These are phyloP conservation scores for Aspergillus texensis DNA, from an alignment of 2,329 filamentous ascomycete species.

Conservation along the genomic window DNA sequence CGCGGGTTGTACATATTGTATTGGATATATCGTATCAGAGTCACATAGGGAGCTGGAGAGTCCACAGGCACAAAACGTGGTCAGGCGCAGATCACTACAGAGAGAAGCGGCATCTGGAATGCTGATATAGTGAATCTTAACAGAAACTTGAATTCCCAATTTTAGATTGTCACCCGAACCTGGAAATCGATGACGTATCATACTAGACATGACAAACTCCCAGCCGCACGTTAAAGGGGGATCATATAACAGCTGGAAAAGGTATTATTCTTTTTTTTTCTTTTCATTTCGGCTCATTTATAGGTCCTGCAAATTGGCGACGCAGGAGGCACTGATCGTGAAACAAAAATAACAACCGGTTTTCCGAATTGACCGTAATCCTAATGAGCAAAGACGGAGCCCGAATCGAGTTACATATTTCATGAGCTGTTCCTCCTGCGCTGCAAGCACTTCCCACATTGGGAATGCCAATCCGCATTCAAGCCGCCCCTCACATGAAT, in stretches of 20 bases:
- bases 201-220: conserved; percentile 39
- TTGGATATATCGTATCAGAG: not conserved
- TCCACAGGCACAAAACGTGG: not conserved
- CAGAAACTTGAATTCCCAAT: conserved; percentile 27
- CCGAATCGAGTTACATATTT: conserved; percentile 45
- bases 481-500: conserved; percentile 40
- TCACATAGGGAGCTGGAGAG: not conserved
- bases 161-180: conserved; percentile 36
- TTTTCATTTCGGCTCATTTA: conserved; percentile 38
- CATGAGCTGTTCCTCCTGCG: conserved; percentile 40
- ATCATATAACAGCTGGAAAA: conserved; percentile 33
- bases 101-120: not conserved
- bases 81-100: not conserved
- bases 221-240: conserved; percentile 26
- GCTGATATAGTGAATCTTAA: conserved; percentile 7
- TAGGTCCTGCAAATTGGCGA: conserved; percentile 36
- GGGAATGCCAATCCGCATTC: conserved; percentile 38
- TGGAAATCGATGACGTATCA: conserved; percentile 37
- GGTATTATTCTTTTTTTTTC: conserved; percentile 42
- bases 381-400: conserved; percentile 41
- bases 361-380: conserved; percentile 38
- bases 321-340: conserved; percentile 31
- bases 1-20: not conserved
- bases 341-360: conserved; percentile 36
- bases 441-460: conserved; percentile 27